Evolutionary conservation across 2,329 filamentous ascomycete species (phyloP).

Genomic region (Aaosphaeria arxii): DNA sequence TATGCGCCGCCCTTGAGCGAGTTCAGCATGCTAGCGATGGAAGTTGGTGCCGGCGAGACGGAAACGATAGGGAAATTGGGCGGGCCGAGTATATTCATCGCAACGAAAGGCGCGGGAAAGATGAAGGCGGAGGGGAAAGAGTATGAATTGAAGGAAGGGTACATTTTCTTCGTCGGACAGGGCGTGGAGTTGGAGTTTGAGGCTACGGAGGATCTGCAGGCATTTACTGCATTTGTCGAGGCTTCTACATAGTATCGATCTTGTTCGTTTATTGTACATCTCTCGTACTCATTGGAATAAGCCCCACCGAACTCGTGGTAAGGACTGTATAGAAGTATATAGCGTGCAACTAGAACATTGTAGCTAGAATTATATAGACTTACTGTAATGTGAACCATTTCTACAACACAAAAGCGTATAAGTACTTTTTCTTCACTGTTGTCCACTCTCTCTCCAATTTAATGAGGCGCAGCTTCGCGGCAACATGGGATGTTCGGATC

Average conservation of each 20-base stretch:
- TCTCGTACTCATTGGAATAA: too few relatives aligned
- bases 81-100: conserved; percentile 63
- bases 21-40: conserved; percentile 65
- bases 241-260: neutral
- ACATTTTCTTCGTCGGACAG: conserved; percentile 65
- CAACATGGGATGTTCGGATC: too few relatives aligned
- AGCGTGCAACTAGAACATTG: too few relatives aligned
- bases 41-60: conserved; percentile 55
- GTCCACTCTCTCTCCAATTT: too few relatives aligned
- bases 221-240: conserved; percentile 35
- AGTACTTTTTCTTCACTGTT: too few relatives aligned
- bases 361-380: too few relatives aligned
- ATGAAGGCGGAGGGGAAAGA: conserved; percentile 54
- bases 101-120: conserved; percentile 57
- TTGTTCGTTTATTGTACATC: too few relatives aligned
- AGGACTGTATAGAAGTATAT: too few relatives aligned
- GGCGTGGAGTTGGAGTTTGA: conserved; percentile 50
- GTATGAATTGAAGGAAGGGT: conserved; percentile 58
- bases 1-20: conserved; percentile 69
- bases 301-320: too few relatives aligned
- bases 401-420: too few relatives aligned
- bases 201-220: conserved; percentile 43
- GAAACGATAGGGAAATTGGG: conserved; percentile 56
- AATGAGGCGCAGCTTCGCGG: too few relatives aligned
- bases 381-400: too few relatives aligned